Base-by-base conservation (phyloP, 331 rosid species). In the Erythrophleum ivorense region DNA sequence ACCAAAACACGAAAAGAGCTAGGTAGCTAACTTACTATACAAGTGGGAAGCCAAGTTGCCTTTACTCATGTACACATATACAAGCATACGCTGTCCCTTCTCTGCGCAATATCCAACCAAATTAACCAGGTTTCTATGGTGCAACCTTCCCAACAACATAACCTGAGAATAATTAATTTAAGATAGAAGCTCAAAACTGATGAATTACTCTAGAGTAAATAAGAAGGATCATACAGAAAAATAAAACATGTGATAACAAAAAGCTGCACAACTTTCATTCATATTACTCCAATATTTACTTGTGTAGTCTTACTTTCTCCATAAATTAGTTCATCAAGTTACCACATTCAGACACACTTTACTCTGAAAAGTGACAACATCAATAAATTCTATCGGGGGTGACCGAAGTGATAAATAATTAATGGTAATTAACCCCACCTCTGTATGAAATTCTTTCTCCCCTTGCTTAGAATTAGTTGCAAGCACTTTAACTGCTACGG, bases 381-480 rank as follows among this genome's bases (percentile, higher is more conserved):
- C 0, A 12, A 29, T 14, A 29, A 4, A 63, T 33, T 63, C 10
- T 63, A 33, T 14, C 14, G 43, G n/a, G 36, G 36, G 36, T 31
- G 16, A 21, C 15, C 3, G 21, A 14, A 24, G 67, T 29, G 21
- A 19, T 31, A 63, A 2, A 33, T 34, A 7, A n/a, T 33, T 15
- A 5, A n/a, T 8, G 33, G 3, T n/a, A 65, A 36, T 65, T 43
- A 45, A 10, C 18, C 24, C 50, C 83, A 96, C 99, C 99, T 96
- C 99, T 11, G 99, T 90, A 72, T 92, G 97, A 76, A 94, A 96
- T 88, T 96, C 99, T 80, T 87, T 96, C 83, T 92, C 99, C 76
- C 99, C 99, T 86, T 96, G 99, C 89, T 89, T 96, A 79, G 99
- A 96, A 87, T 96, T 89, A 65, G 90, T 91, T 54, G 97, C 99